Conservation (phyloP, 176 grass and related monocot genomes). For the Hordeum marinum region DNA sequence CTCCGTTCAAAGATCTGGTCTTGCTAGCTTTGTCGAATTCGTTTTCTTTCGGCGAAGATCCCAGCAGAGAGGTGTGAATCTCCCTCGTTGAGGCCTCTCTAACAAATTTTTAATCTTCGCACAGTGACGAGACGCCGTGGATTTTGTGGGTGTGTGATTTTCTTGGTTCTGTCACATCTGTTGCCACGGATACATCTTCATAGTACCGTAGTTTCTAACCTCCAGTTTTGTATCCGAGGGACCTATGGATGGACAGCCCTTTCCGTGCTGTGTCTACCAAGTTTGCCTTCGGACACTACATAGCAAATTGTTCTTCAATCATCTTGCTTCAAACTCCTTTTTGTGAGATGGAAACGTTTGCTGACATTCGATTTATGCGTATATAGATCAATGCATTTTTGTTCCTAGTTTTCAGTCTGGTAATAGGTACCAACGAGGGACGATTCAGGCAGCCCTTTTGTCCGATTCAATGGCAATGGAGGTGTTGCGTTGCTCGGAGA, state of each 20-base stretch:
- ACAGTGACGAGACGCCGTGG: slow-evolving; percentile 2
- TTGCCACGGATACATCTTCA: slow-evolving; percentile 18
- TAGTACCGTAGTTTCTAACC: neutral
- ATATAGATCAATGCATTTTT: neutral
- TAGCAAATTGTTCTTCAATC: neutral
- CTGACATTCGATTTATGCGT: neutral
- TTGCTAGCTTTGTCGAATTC: neutral
- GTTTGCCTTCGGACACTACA: slow-evolving; percentile 41
- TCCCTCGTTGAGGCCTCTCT: slow-evolving; percentile 29
- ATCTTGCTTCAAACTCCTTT: neutral
- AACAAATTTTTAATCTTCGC: slow-evolving; percentile 32
- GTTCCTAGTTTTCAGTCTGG: too few species aligned
- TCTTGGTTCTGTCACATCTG: slow-evolving; percentile 36
- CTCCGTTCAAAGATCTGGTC: neutral
- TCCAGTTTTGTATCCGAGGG: too few species aligned
- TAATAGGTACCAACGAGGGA: slow-evolving; percentile 27
- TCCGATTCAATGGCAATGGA: slow-evolving; percentile 57
- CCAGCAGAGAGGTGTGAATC: slow-evolving; percentile 37
- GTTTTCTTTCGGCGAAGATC: slow-evolving; percentile 19
- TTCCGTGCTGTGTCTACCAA: slow-evolving; percentile 37
- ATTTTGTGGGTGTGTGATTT: slow-evolving; percentile 49
- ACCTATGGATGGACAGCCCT: slow-evolving; percentile 53
- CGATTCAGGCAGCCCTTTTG: slow-evolving; percentile 83
- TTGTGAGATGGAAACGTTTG: slow-evolving; percentile 11
- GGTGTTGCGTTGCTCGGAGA: slow-evolving; percentile 86